A percentile compares a stretch with the other conserved stretches of the same genome.
These are phyloP conservation scores for Starmera quercuum DNA, from an alignment of 805 yeast genomes.

Conservation along the genomic window DNA sequence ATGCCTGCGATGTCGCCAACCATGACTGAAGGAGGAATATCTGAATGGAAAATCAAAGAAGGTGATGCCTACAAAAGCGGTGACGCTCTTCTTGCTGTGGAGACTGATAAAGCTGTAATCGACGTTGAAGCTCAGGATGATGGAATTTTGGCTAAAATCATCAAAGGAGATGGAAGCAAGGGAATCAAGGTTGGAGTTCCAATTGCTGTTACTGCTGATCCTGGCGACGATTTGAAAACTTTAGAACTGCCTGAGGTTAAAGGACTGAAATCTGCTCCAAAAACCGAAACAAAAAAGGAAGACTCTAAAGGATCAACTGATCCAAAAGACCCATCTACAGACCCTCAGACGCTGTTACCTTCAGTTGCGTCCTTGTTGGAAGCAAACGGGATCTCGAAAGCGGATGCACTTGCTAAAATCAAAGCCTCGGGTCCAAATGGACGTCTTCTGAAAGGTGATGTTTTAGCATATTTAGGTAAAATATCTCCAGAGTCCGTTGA, in stretches of 20 bases:
- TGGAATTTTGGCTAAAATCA: slow-evolving; percentile 77
- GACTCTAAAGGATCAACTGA: slow-evolving; percentile 16
- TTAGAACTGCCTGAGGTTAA: slow-evolving; percentile 49
- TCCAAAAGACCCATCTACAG: slow-evolving; percentile 14
- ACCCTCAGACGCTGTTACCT: slow-evolving; percentile 64
- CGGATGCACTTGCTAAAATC: slow-evolving; percentile 66
- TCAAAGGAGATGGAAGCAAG: slow-evolving; percentile 61
- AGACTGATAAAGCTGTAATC: slow-evolving; percentile 78
- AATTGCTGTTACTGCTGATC: slow-evolving; percentile 85
- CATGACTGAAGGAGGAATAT: slow-evolving; percentile 92
- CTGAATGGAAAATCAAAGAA: slow-evolving; percentile 79
- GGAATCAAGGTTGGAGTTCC: slow-evolving; percentile 82
- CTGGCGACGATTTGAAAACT: slow-evolving; percentile 68
- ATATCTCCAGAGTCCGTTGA: slow-evolving; percentile 50
- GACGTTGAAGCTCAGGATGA: slow-evolving; percentile 90
- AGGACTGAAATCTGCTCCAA: slow-evolving; percentile 9
- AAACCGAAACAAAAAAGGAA: slow-evolving; percentile 14
- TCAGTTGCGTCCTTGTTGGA: slow-evolving; percentile 66
- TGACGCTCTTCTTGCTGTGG: slow-evolving; percentile 76
- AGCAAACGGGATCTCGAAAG: slow-evolving; percentile 52
- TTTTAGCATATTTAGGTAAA: slow-evolving; percentile 72
- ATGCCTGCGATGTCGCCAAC: slow-evolving; percentile 99
- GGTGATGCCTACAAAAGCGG: slow-evolving; percentile 75
- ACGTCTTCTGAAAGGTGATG: slow-evolving; percentile 84
- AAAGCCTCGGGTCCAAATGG: slow-evolving; percentile 88